phyloP scores from a whole-genome alignment of 208 protist species.

The Wallacemonas sp. region DNA sequence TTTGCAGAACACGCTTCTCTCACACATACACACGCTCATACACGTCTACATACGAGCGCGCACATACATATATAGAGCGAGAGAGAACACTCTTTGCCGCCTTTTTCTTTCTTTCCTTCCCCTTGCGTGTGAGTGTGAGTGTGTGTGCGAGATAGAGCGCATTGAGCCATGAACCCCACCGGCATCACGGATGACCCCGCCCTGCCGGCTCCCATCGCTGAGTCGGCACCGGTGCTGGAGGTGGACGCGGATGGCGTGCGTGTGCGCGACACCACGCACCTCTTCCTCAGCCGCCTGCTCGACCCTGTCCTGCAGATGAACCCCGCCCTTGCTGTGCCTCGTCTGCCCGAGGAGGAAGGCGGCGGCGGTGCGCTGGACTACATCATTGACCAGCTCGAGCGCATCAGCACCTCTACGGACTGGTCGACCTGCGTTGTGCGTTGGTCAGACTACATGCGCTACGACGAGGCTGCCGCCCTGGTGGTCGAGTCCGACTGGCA shows the following conservation, averaged over 20 bases:
- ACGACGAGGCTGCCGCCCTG: conserved; percentile 71
- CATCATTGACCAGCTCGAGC: conserved; percentile 72
- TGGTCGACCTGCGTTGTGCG: conserved; percentile 87
- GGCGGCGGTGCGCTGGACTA: conserved; percentile 41
- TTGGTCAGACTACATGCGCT: conserved; percentile 70
- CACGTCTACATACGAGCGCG: no score
- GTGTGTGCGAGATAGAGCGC: neutral
- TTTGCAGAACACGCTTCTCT: no score
- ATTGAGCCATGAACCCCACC: conserved; percentile 48
- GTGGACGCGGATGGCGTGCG: conserved; percentile 75
- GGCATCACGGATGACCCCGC: conserved; percentile 58
- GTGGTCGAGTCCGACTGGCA: conserved; percentile 83
- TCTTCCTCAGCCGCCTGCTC: conserved; percentile 82
- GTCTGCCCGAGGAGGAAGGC: conserved; percentile 1
- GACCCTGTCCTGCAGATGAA: conserved; percentile 46
- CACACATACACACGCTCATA: no score
- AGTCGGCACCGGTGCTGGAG: conserved; percentile 52
- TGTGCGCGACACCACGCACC: conserved; percentile 72
- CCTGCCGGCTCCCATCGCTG: conserved; percentile 40
- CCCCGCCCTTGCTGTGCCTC: conserved; percentile 18
- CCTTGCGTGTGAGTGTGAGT: neutral
- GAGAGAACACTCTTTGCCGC: no score
- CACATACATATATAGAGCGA: no score
- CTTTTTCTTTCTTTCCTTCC: neutral
- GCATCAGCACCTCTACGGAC: conserved; percentile 72